Conservation (phyloP, 2,329 filamentous ascomycete species). For the Chalaropsis thielavioides region DNA sequence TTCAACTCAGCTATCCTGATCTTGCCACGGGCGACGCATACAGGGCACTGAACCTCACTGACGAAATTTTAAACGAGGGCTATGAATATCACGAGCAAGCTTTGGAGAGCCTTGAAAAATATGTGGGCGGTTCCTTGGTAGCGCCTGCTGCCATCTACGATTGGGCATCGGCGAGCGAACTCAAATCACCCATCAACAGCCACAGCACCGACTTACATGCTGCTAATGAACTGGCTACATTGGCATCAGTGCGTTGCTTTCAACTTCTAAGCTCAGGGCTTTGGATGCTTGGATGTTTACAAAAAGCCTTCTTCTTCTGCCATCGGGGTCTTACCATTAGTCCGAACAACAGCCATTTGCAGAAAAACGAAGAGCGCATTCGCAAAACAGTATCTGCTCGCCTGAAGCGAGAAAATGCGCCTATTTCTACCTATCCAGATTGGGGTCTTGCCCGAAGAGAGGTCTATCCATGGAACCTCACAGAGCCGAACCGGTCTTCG, state of each 20-base stretch:
- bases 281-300: slow-evolving; percentile 51
- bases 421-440: slow-evolving; percentile 48
- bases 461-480: slow-evolving; percentile 54
- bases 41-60: slow-evolving; percentile 70
- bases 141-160: slow-evolving; percentile 34
- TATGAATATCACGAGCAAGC: slow-evolving; percentile 71
- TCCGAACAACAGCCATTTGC: slow-evolving; percentile 41
- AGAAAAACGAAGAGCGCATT: slow-evolving; percentile 40
- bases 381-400: slow-evolving; percentile 36
- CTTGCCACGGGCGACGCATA: slow-evolving; percentile 84
- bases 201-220: not conserved
- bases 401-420: slow-evolving; percentile 32
- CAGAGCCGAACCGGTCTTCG: slow-evolving; percentile 57
- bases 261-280: slow-evolving; percentile 44
- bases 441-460: slow-evolving; percentile 54
- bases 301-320: slow-evolving; percentile 52
- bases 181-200: not conserved
- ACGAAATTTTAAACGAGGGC: slow-evolving; percentile 62
- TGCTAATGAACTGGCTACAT: slow-evolving; percentile 27
- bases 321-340: slow-evolving; percentile 43
- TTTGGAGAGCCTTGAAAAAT: slow-evolving; percentile 34
- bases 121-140: slow-evolving; percentile 22
- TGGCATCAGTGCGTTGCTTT: slow-evolving; percentile 38
- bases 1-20: slow-evolving; percentile 70
- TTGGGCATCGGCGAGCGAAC: slow-evolving; percentile 28